Evolutionary conservation across 176 grass and related monocot species (phyloP), one percentile per base, ranked within the genome.

Genomic region (Chrysopogon serrulatus): DNA sequence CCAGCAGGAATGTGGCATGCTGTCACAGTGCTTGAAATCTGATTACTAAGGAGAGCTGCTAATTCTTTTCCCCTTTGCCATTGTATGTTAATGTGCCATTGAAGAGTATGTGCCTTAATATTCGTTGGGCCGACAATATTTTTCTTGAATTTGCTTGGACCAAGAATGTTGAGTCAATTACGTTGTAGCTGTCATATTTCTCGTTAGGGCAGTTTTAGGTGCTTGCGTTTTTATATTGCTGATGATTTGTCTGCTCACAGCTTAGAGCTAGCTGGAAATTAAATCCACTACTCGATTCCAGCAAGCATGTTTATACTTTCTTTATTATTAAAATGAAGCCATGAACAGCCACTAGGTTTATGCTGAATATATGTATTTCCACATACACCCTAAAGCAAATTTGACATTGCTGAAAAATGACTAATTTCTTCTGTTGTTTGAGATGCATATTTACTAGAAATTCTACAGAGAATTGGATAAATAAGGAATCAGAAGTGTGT

Each of bases 31-130:
- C 53, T 66, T 86, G 43, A 69, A 78, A 77, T 72, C 45, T 57
- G 14, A 74, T 43, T 83, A 51, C 73, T 82, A 34, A 79, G 48
- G 59, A 73, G 17, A 67, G 30, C 30, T 74, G 31, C n/a, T 83
- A 47, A 24, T 10, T 31, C 33, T 79, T 26, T 73, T 8, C 69
- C 48, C 44, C 67, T 67, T 67, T 90, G 35, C 65, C 56, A 42
- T 70, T 83, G 68, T 74, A 82, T 57, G 86, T 65, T 78, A 83
- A 78, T 16, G 28, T 80, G 77, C 19, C 4, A 73, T 47, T 65
- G 67, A 73, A 78, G 73, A 66, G 1, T 32, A 57, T 17, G 3
- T 69, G 31, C 39, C 16, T 33, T 86, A 35, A 21, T 75, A 60
- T 61, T 32, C 31, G 61, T 63, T 73, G 17, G 42, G 24, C 10